Base-by-base conservation (phyloP, 2,329 filamentous ascomycete species). In the Xylaria sp. region DNA sequence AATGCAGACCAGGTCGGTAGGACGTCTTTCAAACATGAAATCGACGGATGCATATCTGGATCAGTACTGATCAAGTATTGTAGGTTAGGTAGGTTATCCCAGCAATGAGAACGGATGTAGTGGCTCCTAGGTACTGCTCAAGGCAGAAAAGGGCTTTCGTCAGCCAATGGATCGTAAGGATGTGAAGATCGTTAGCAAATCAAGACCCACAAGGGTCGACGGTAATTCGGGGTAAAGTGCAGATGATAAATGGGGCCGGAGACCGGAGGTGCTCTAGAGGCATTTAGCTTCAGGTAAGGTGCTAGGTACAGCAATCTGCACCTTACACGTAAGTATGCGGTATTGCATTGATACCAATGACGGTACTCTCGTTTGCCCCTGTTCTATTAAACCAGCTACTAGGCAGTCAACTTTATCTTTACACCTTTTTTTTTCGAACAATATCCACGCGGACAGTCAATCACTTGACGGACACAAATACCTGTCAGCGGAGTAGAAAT, bases 121-220 rank as follows among this genome's bases (percentile, higher is more conserved):
- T 41, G 15, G 39, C 12, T 41, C 37, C 52, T 25, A 23, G 13
- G 25, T n/a, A 44, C 12, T 51, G 41, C 37, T 56, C 66, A 64
- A 68, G 65, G 65, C 65, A 68, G 64, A 68, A 63, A 56, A 48
- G 37, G 58, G 41, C 61, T 62, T 58, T 23, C 65, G 68, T 68
- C 64, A 70, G 68, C 59, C 59, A 59, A 34, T 61, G 56, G 12
- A 23, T 57, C 50, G 51, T 34, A 18, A 25, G 12, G 15, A 6
- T 28, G 20, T 56, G 48, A 41, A 32, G 48, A 48, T 61, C 44
- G 20, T 57, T 20, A 37, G 25, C 15, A 15, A 37, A 52, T 28
- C 44, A 59, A 34, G 41, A 32, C 41, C 54, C 57, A 48, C 62
- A 66, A n/a, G 44, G 57, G 62, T 56, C 46, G 46, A 57, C 52